Evolutionary conservation across 371 early-diverging fungal species (phyloP), one percentile per base, ranked within the genome.

Genomic region (Actinomortierella wolfii): DNA sequence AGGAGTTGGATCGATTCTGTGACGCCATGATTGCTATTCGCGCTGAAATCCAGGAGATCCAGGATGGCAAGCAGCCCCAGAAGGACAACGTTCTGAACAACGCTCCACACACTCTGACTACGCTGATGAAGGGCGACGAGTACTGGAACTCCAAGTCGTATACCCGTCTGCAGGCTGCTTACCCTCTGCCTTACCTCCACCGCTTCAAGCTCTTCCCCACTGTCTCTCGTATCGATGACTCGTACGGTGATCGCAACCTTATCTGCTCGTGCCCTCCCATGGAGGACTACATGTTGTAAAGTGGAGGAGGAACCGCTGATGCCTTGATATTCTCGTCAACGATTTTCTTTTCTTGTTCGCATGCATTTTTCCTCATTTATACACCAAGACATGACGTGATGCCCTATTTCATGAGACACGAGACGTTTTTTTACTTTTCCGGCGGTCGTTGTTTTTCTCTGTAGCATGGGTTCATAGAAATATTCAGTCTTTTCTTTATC

Each of bases 11-110:
- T 79, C 89, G 94, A 42, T 98, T 98, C 89, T 93, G 93, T 76
- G 97, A 97, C 76, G 98, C 98, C 41, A 92, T 98, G 94, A 93
- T 97, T 54, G 76, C 87, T 42, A 98, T 98, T 57, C 92, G 97
- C 50, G 66, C 82, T 51, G 98, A 98, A 80, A 97, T 98, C 67
- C 83, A 86, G 48, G 87, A 89, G 47, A 84, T 98, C 44, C 90
- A 93, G 77, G 85, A 87, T 17, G 96, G 96, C 25, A 83, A 84
- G 66, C 86, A 88, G 64, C 91, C 94, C 39, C 83, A 86, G 61
- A 88, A 86, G 41, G 79, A 95, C 79, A 98, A 98, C 68, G 83
- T 94, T 50, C 82, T 97, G 40, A 89, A 81, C 68, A 89, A 91
- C 60, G 88, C 96, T 6, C 98, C 98, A 56, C 98, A 98, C 69